phyloP scores from a whole-genome alignment of 176 grass and related monocot species.

The Triticum turgidum region DNA sequence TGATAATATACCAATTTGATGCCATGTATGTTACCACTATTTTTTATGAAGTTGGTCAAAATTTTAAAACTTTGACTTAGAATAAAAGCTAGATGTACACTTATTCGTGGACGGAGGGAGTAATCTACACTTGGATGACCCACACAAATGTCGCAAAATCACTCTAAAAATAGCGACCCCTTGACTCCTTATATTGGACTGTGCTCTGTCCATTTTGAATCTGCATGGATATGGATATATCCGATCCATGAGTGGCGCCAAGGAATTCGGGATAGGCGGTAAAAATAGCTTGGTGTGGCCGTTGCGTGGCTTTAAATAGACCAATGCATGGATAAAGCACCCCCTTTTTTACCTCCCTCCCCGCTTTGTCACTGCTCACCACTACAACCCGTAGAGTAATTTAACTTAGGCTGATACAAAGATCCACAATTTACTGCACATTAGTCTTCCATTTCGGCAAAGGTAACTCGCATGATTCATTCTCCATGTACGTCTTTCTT shows the following conservation, averaged over 20 bases:
- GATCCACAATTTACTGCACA: slow-evolving; percentile 19
- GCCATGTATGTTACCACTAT: too few species aligned
- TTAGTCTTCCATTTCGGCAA: slow-evolving; percentile 2
- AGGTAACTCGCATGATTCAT: slow-evolving; percentile 6
- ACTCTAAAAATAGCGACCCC: neutral
- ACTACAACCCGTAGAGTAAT: slow-evolving; percentile 34
- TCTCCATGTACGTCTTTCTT: neutral
- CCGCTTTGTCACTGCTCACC: slow-evolving; percentile 18
- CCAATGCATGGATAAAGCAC: neutral
- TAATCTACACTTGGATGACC: neutral
- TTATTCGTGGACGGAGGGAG: too few species aligned
- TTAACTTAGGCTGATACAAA: slow-evolving; percentile 30
- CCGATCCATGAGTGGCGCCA: slow-evolving; percentile 26
- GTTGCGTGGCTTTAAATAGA: slow-evolving; percentile 34
- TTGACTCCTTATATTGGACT: slow-evolving; percentile 1
- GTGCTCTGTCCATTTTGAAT: neutral
- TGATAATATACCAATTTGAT: too few species aligned
- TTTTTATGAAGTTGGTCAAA: too few species aligned
- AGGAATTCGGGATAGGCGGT: slow-evolving; percentile 13
- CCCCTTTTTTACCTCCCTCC: slow-evolving; percentile 29
- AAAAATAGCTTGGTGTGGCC: slow-evolving; percentile 34
- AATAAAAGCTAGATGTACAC: too few species aligned
- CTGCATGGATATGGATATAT: neutral
- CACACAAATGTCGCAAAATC: neutral
- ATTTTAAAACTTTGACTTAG: too few species aligned